A percentile compares a stretch with the other conserved stretches of the same genome.
Conservation (phyloP, 192 early-diverging fungal species). For the Nowakowskiella sp. region DNA sequence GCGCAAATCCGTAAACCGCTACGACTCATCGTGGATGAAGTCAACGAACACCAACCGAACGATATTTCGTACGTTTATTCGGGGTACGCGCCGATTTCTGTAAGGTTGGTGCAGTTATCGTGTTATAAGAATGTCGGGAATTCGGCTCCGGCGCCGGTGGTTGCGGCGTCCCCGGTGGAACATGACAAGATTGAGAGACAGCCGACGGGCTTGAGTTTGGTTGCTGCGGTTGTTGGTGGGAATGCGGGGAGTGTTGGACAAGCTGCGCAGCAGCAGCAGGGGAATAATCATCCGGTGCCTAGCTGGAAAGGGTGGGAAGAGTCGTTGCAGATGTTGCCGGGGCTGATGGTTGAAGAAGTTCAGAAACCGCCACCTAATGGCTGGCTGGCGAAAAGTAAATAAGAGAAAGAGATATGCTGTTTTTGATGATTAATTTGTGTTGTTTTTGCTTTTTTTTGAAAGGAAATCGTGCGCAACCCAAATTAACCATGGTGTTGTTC, state of each 20-base stretch:
- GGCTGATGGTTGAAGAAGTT: slow-evolving; percentile 68
- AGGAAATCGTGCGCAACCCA: slow-evolving; percentile 46
- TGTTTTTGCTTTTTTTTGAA: too few species aligned
- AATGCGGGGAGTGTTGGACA: slow-evolving; percentile 3
- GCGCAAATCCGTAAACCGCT: slow-evolving; percentile 58
- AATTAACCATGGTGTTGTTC: slow-evolving; percentile 82
- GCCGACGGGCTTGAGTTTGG: slow-evolving; percentile 29
- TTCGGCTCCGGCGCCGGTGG: slow-evolving; percentile 16
- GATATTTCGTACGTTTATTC: slow-evolving; percentile 92
- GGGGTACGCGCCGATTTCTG: slow-evolving; percentile 84
- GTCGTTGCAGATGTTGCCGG: slow-evolving; percentile 66
- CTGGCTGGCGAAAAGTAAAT: slow-evolving; percentile 12
- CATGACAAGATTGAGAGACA: slow-evolving; percentile 27
- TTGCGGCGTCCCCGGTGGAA: slow-evolving; percentile 25
- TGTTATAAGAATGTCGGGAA: slow-evolving; percentile 32
- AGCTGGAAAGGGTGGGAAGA: slow-evolving; percentile 92
- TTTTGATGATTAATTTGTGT: slow-evolving; percentile 15
- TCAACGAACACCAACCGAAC: slow-evolving; percentile 72
- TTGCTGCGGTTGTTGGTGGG: slow-evolving; percentile 12
- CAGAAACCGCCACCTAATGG: slow-evolving; percentile 13
- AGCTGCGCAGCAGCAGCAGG: background rate
- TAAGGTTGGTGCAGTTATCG: slow-evolving; percentile 83
- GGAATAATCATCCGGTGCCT: background rate
- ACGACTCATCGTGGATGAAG: slow-evolving; percentile 77
- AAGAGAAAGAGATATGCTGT: background rate